Evolutionary conservation across 2,329 filamentous ascomycete species (phyloP), one percentile per base, ranked within the genome.

Genomic region (Ophidiomyces ophidiicola): DNA sequence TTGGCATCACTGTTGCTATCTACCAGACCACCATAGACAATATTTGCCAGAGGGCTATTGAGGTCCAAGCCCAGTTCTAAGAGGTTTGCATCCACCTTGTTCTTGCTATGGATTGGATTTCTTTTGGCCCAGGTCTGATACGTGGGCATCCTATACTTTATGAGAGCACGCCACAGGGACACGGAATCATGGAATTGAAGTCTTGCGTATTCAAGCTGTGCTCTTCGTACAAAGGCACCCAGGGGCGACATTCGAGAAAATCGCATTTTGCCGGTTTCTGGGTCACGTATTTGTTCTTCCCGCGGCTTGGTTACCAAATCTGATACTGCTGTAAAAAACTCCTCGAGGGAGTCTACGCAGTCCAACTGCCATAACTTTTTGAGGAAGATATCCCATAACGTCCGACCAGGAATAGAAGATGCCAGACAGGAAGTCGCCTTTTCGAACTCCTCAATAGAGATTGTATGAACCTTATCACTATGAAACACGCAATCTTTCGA

Each of bases 361-460:
- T 87, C 77, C 48, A 96, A 75, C 11, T 71, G 70, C 88, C 90
- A 96, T 17, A 96, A 65, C 46, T 78, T 80, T 40, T 75, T 73
- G 8, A 96, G 70, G 41, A 94, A 83, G 2, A 81, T 66, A 54
- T 96, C 86, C 76, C 87, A 90, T n/a, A 94, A 63, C n/a, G 74
- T 80, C 33, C 82, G 72, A 2, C 85, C 85, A 0, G 85, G 81
- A 41, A 84, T 63, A 6, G 59, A 67, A 1, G 71, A 73, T 8
- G 60, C 51, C 45, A 63, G 66, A 23, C 44, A 39, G 15, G 62
- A 59, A 4, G 71, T 59, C 3, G 64, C 59, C 45, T 64, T 53
- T 48, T 73, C 65, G 36, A 75, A 63, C 39, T 64, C 64, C 15
- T 57, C 44, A 29, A 68, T 61, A n/a, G 58, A 53, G 11, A 62